Conservation (phyloP, 129 eudicot genomes). For the Escallonia herrerae region DNA sequence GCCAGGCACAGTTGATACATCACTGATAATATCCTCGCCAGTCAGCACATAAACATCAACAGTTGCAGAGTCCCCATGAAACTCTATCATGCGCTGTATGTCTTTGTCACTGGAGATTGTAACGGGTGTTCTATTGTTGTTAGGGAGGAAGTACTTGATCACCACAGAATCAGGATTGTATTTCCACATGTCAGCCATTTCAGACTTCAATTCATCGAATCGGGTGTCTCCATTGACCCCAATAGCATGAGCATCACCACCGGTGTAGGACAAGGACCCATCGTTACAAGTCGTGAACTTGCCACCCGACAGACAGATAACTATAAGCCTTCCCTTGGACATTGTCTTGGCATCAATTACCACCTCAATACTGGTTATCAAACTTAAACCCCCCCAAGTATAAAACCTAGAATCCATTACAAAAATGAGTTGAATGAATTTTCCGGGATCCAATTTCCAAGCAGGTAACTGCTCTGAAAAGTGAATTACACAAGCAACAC, state of each 20-base stretch:
- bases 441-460: no score
- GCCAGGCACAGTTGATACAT: conserved; percentile 54
- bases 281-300: conserved; percentile 52
- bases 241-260: conserved; percentile 90
- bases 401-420: no score
- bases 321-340: conserved; percentile 71
- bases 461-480: no score
- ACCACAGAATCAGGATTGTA: conserved; percentile 44
- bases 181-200: conserved; percentile 64
- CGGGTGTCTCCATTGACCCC: conserved; percentile 61
- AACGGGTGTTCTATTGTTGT: conserved; percentile 72
- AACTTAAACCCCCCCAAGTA: no score
- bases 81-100: conserved; percentile 81
- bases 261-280: conserved; percentile 57
- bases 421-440: no score
- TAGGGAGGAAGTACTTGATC: conserved; percentile 86
- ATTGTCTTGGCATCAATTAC: conserved; percentile 8
- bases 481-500: no score
- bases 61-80: conserved; percentile 48
- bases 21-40: conserved; percentile 39
- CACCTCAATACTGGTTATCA: no score
- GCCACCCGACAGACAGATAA: conserved; percentile 89
- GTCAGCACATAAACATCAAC: conserved; percentile 76
- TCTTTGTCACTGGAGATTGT: conserved; percentile 82
- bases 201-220: conserved; percentile 61